Conservation (phyloP, 805 yeast species). For the Kazachstania taianensis region DNA sequence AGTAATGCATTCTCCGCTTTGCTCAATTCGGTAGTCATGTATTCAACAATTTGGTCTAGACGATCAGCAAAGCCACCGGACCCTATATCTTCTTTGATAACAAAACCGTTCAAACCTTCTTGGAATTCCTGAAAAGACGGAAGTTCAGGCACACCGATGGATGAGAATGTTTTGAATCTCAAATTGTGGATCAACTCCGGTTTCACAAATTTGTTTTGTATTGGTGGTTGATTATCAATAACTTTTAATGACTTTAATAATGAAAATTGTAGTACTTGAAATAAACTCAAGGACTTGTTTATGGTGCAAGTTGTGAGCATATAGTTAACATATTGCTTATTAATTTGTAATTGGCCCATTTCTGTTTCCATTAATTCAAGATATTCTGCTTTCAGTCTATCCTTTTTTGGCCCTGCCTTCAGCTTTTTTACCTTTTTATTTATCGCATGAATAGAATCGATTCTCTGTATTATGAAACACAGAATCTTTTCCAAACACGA, state of each 20-base stretch:
- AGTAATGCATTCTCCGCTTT: constrained; percentile 11
- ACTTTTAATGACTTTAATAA: constrained; percentile 18
- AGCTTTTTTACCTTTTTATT: constrained; percentile 36
- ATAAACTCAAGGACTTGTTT: constrained; percentile 23
- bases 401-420: constrained; percentile 43
- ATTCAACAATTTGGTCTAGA: constrained; percentile 10
- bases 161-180: constrained; percentile 69
- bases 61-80: constrained; percentile 12
- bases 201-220: constrained; percentile 20
- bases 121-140: constrained; percentile 36
- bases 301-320: constrained; percentile 18
- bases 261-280: constrained; percentile 29
- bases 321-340: constrained; percentile 19
- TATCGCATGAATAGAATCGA: constrained; percentile 27
- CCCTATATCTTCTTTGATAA: constrained; percentile 7
- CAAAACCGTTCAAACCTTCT: constrained; percentile 15
- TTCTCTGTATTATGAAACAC: constrained; percentile 27
- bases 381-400: constrained; percentile 30
- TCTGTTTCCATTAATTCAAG: constrained; percentile 25
- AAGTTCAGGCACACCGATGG: constrained; percentile 66
- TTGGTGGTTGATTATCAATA: constrained; percentile 19
- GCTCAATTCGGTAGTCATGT: constrained; percentile 13
- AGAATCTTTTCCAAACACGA: constrained; percentile 32
- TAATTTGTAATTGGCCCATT: constrained; percentile 30
- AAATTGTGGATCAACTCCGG: constrained; percentile 36